phyloP scores from a whole-genome alignment of 1,284 basidiomycete genomes.

The Austropuccinia psidii region DNA sequence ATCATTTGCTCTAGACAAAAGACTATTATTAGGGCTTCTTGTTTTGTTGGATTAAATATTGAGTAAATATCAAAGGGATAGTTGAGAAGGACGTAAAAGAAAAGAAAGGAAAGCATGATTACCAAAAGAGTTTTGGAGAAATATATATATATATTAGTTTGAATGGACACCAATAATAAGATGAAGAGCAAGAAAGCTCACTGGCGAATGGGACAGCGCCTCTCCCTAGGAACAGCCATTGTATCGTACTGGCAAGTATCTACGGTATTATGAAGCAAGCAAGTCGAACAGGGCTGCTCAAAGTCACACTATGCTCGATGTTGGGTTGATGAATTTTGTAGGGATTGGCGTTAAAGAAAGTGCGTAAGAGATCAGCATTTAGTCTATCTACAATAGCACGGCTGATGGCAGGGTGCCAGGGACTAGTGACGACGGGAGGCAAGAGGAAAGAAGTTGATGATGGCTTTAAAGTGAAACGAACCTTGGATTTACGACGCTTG shows the following conservation, averaged over 20 bases:
- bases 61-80: neutral
- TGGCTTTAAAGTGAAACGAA: too few relatives aligned
- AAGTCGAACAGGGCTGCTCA: slow-evolving; percentile 32
- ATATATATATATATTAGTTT: neutral
- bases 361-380: neutral
- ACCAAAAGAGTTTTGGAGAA: neutral
- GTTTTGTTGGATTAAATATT: neutral
- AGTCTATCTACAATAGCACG: neutral
- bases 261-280: slow-evolving; percentile 29
- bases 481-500: slow-evolving; percentile 37
- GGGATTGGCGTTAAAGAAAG: neutral
- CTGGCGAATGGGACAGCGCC: slow-evolving; percentile 1
- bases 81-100: neutral
- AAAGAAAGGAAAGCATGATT: neutral
- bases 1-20: slow-evolving; percentile 4
- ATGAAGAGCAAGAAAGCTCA: neutral
- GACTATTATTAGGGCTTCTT: neutral
- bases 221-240: slow-evolving; percentile 25
- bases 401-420: too few relatives aligned
- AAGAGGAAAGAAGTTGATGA: neutral
- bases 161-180: neutral
- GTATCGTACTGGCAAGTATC: slow-evolving; percentile 30
- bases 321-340: neutral
- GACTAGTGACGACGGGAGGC: too few relatives aligned
- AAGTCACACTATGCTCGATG: slow-evolving; percentile 31